Evolutionary conservation across 2,329 filamentous ascomycete species (phyloP).

Genomic region (Aspergillus sp.): DNA sequence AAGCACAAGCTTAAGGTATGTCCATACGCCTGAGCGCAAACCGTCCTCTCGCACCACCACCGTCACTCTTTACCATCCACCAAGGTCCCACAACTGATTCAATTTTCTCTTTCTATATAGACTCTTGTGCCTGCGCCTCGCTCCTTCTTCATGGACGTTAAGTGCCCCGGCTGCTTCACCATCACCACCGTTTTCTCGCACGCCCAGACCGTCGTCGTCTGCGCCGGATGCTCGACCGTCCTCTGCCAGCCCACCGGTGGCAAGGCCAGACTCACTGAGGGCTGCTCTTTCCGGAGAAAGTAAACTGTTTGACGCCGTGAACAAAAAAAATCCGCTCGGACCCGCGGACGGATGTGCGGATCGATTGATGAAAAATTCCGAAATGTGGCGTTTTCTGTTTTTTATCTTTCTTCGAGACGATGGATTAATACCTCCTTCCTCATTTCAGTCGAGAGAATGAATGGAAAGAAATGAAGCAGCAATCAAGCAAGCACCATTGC

Average conservation of each 20-base stretch:
- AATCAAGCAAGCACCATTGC: background rate
- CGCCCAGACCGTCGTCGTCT: constrained; percentile 99
- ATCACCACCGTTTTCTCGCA: constrained; percentile 99
- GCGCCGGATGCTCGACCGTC: constrained; percentile 98
- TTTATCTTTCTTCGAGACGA: constrained; percentile 18
- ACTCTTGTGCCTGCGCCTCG: constrained; percentile 90
- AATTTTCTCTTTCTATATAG: constrained; percentile 39
- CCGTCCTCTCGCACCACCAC: constrained; percentile 10
- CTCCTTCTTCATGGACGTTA: constrained; percentile 99
- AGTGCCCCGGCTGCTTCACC: constrained; percentile 99
- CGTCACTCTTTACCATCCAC: background rate
- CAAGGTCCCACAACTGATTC: constrained; percentile 2
- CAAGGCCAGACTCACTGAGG: constrained; percentile 97
- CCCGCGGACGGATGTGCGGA: background rate
- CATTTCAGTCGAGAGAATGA: constrained; percentile 15
- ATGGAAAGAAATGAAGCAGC: constrained; percentile 8
- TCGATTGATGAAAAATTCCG: constrained; percentile 21
- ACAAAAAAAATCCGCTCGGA: background rate
- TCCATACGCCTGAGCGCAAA: background rate
- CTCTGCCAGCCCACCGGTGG: constrained; percentile 99
- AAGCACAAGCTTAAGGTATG: constrained; percentile 99
- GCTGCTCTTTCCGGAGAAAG: constrained; percentile 99
- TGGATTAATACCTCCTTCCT: constrained; percentile 17
- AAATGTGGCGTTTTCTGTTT: constrained; percentile 25
- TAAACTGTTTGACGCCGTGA: constrained; percentile 45